Percentiles rank a stretch among this genome's conserved stretches.
phyloP scores from a whole-genome alignment of 164 flowering plant species.

The Tinospora cordifolia region DNA sequence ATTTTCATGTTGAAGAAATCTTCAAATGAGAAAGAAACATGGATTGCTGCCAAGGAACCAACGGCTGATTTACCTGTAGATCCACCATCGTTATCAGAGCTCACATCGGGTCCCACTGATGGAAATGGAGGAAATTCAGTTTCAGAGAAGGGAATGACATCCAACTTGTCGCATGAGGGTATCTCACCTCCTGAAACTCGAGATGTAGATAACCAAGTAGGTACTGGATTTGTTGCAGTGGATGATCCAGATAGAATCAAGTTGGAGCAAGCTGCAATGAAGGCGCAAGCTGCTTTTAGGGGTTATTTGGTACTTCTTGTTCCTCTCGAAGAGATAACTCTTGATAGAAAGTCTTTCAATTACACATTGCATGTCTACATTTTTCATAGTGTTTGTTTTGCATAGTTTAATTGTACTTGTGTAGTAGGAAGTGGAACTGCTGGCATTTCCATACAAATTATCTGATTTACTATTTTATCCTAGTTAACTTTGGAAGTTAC shows the following conservation, averaged over 20 bases:
- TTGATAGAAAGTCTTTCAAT: neutral
- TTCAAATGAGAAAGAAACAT: conserved; percentile 30
- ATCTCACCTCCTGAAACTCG: conserved; percentile 20
- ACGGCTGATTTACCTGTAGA: conserved; percentile 20
- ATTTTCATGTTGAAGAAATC: conserved; percentile 27
- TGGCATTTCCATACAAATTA: too few relatives aligned
- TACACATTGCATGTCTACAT: neutral
- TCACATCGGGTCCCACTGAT: conserved; percentile 10
- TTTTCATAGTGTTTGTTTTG: neutral
- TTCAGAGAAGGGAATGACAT: conserved; percentile 21
- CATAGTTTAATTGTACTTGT: neutral
- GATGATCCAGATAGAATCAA: conserved; percentile 34
- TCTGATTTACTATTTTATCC: too few relatives aligned
- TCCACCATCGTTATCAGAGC: conserved; percentile 23
- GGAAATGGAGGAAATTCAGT: conserved; percentile 24
- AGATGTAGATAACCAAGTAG: conserved; percentile 21
- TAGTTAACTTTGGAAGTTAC: too few relatives aligned
- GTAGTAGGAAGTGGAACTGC: neutral
- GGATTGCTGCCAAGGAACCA: conserved; percentile 30
- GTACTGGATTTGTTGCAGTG: conserved; percentile 15
- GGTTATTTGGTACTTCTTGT: conserved; percentile 75
- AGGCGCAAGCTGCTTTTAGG: conserved; percentile 78
- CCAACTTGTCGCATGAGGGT: conserved; percentile 14
- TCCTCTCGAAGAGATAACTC: neutral
- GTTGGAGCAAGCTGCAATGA: conserved; percentile 58